These are phyloP conservation scores for Candida silvicultrix DNA, from an alignment of 805 yeast species.

Conservation along the genomic window DNA sequence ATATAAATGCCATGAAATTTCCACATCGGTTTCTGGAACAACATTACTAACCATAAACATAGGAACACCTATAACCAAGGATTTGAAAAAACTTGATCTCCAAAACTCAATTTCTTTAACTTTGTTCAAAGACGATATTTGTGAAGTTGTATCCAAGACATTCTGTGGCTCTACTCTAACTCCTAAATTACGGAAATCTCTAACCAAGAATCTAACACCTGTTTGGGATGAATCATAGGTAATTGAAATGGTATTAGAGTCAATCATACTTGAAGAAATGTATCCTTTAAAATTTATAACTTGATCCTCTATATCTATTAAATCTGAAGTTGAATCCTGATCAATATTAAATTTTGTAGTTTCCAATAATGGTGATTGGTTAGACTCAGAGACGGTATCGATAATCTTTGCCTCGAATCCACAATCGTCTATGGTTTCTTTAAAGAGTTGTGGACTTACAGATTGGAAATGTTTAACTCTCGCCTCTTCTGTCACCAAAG, in stretches of 20 bases:
- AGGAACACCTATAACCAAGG: conserved; percentile 58
- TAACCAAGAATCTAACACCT: conserved; percentile 63
- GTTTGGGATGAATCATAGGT: conserved; percentile 40
- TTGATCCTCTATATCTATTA: conserved; percentile 33
- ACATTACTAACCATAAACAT: conserved; percentile 45
- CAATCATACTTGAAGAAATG: conserved; percentile 23
- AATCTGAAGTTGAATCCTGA: conserved; percentile 3
- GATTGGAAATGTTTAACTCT: conserved; percentile 39
- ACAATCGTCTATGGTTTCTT: conserved; percentile 60
- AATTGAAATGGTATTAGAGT: conserved; percentile 24
- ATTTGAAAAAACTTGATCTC: conserved; percentile 46
- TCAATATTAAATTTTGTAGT: conserved; percentile 9
- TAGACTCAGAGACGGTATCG: conserved; percentile 3
- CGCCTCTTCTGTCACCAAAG: conserved; percentile 75
- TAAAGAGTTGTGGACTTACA: conserved; percentile 28
- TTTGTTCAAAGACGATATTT: conserved; percentile 61
- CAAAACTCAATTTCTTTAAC: conserved; percentile 69
- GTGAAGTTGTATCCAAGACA: conserved; percentile 54
- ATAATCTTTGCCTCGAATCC: conserved; percentile 56
- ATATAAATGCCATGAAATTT: conserved; percentile 24
- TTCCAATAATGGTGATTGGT: conserved; percentile 1
- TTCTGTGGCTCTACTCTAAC: conserved; percentile 44
- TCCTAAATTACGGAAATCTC: conserved; percentile 43
- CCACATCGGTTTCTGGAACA: conserved; percentile 31
- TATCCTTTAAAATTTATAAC: conserved; percentile 44